A percentile compares a stretch with the other conserved stretches of the same genome.
phyloP scores from a whole-genome alignment of 306 rosid genomes.

The Cucurbita maxima region DNA sequence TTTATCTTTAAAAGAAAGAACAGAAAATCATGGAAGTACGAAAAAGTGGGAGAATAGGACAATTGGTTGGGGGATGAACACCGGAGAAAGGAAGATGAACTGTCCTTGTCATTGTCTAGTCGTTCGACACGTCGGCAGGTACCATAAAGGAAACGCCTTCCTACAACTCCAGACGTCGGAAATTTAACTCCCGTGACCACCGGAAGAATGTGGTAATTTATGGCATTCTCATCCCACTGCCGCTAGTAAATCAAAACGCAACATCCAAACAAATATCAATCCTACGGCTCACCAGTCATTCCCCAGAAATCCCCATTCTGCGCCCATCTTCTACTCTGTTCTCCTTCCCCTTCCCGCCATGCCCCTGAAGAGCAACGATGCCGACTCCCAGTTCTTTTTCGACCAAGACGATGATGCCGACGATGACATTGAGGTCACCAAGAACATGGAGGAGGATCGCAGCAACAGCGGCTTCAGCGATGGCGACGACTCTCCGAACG shows the following conservation, averaged over 20 bases:
- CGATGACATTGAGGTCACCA: slow-evolving; percentile 19
- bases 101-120: no score
- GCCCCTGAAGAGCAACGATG: slow-evolving; percentile 15
- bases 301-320: not conserved
- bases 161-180: not conserved
- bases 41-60: no score
- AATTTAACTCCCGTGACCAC: not conserved
- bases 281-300: not conserved
- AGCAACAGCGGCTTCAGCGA: slow-evolving; percentile 8
- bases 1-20: no score
- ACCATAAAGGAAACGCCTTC: not conserved
- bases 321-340: not conserved
- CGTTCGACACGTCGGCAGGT: not conserved
- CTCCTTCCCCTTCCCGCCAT: slow-evolving; percentile 6
- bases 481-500: not conserved
- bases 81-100: no score
- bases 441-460: slow-evolving; percentile 12
- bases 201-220: not conserved
- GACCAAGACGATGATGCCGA: slow-evolving; percentile 8
- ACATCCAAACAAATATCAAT: not conserved
- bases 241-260: not conserved
- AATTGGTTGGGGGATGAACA: no score
- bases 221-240: not conserved
- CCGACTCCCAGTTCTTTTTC: slow-evolving; percentile 14
- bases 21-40: no score